Base-by-base conservation (phyloP, 441 rosid species). In the Daphne laureola region DNA sequence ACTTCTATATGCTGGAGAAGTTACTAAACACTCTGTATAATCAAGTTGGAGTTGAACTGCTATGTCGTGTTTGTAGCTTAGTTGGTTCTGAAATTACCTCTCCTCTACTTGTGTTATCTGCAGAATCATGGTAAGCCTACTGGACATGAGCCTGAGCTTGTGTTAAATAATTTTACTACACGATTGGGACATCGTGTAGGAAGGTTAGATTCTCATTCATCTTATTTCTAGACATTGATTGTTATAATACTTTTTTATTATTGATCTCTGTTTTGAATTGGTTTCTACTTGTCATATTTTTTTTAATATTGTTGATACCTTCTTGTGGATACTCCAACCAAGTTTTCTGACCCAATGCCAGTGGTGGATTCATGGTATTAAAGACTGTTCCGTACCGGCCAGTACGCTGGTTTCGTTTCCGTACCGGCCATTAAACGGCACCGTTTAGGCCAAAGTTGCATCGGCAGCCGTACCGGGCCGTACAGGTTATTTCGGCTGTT, bases 71-170 rank as follows among this genome's bases (percentile, higher is more conserved):
- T 14, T 25, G 12, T 25, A 9, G 5, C 54, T 45, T 17, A 36
- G 17, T 23, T 57, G 23, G 23, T 23, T 21, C 2, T 12, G 12
- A 14, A 31, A 62, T 42, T 47, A 26, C 12, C 36, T 23, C 12
- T 38, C 21, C 13, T 26, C 31, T 8, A 38, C 46, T 42, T 46
- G 2, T 61, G 14, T 58, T 12, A 55, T 16, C 57, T 53, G 54
- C 76, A 91, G 97, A 80, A 77, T 72, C 96, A 92, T 67, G 98
- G 98, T 45, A 89, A 81, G 62, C 98, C 98, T 21, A 92, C 98
- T 9, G 66, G 82, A 64, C 98, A 92, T 61, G 54, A 77, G 57
- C 98, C 98, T 1, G 98, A 92, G 75, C 79, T 92, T 36, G 79
- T 89, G 8, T 66, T 92, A 51, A 88, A 69, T 46, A 89, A 89